Base-by-base conservation (phyloP, 257 asterid species). In the Przewalskia tangutica region DNA sequence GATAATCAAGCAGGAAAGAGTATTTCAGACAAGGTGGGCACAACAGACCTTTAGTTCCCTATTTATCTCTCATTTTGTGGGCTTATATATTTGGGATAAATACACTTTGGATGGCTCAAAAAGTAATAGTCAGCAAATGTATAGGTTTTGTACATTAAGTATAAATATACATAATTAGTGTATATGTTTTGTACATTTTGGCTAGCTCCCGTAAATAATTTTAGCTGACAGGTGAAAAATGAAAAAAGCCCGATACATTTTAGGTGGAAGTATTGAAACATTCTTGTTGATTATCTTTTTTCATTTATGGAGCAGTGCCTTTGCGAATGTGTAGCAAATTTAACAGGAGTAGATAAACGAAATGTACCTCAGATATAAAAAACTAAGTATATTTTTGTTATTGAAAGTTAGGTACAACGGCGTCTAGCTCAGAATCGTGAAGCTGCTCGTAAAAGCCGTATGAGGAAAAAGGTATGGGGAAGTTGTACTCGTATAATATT, bases 361-460 rank as follows among this genome's bases (percentile, higher is more conserved):
- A 16, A 50, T 40, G 46, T 59, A 9, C 42, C 18, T 55, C 70
- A 8, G 54, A 10, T 59, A 9, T 38, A 18, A 4, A 40, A 6
- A 44, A 17, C 71, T 17, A 58, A 58, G 59, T 40, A 58, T 42
- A 40, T 42, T 44, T 82, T 14, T 17, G 14, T 75, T 75, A 48
- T 75, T 75, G 62, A 20, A 75, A 75, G 79, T 78, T 90, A 94
- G 99, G 91, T 89, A 20, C 94, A 89, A 83, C 87, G 97, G 82
- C 95, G 99, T 13, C 87, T 91, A 82, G 98, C 98, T 0, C 99
- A 96, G 78, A 96, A 96, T 81, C 97, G 99, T 0, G 98, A 93
- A 87, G 99, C 99, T 84, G 98, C 99, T 1, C 84, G 92, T 63
- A 96, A 94, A 84, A 96, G 99, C 82, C 95, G 99, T n/a, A 20